Base-by-base conservation (phyloP, 192 early-diverging fungal genomes). In the Gonapodya sp. region DNA sequence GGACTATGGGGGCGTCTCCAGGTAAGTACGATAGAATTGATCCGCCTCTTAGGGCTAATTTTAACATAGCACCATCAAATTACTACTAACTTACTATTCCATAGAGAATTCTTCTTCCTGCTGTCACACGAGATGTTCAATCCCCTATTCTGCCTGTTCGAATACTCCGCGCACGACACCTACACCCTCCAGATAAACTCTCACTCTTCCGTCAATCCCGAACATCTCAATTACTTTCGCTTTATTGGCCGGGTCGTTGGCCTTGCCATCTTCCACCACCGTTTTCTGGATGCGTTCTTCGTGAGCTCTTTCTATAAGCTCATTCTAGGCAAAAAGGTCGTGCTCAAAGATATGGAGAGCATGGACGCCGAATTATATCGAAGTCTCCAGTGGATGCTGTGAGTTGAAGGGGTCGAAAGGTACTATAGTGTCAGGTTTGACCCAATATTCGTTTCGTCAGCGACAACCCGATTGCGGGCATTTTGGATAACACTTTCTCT, bases 71-170 rank as follows among this genome's bases (percentile, higher is more conserved):
- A 1, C 31, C 72, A 1, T 36, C 8, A 32, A 0, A 31, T 18
- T 1, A 16, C 37, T n/a, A n/a, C n/a, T n/a, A n/a, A n/a, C n/a
- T n/a, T n/a, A 79, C 33, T 83, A 81, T 46, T 16, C 33, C 72
- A 34, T 34, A 90, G 94, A 87, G 97, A 99, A 84, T 99, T 95
- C 86, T 99, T 99, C 89, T 99, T 96, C 88, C 85, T 99, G 83
- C 87, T 99, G 37, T 97, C 95, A 34, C 95, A 99, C 85, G 96
- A 97, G 83, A 97, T 99, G 95, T 99, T 99, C 87, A 96, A 99
- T 85, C 97, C 97, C n/a, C 92, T 94, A 86, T 94, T 92, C 86
- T 93, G 94, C 82, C 88, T 99, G 81, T 99, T 99, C 81, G 96
- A 99, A 86, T 99, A 98, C 87, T 96, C 95, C 75, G 96, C 95